Evolutionary conservation across 2,329 filamentous ascomycete species (phyloP).

Genomic region (Paraphoma chrysanthemicola): DNA sequence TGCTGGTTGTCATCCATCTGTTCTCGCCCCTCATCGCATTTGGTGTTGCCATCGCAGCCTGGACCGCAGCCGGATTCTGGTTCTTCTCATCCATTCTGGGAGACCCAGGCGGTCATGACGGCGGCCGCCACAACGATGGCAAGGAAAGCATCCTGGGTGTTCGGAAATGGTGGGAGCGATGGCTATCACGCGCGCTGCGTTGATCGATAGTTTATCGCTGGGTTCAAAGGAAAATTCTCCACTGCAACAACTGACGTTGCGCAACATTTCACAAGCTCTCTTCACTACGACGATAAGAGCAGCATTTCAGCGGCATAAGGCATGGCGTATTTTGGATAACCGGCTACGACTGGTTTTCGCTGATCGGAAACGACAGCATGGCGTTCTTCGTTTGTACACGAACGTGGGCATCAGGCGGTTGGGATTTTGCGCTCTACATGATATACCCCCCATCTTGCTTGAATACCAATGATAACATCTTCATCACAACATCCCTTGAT

Average conservation of each 20-base stretch:
- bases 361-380: constrained; percentile 26
- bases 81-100: constrained; percentile 66
- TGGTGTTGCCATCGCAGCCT: constrained; percentile 63
- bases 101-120: constrained; percentile 66
- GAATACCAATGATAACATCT: background rate
- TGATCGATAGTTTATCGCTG: constrained; percentile 7
- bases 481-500: background rate
- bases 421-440: background rate
- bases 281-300: constrained; percentile 9
- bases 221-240: background rate
- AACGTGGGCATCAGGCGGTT: background rate
- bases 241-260: constrained; percentile 2
- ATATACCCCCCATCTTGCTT: constrained; percentile 6
- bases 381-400: constrained; percentile 19
- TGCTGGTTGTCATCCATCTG: constrained; percentile 61
- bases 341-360: constrained; percentile 10
- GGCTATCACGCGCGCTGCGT: constrained; percentile 55
- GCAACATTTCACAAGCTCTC: constrained; percentile 4
- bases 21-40: constrained; percentile 64
- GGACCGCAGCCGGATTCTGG: constrained; percentile 69
- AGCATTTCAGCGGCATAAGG: constrained; percentile 29
- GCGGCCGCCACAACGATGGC: constrained; percentile 62
- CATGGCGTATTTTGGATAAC: constrained; percentile 19
- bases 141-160: constrained; percentile 65
- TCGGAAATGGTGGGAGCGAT: constrained; percentile 66